A percentile compares a stretch with the other conserved stretches of the same genome.
These are phyloP conservation scores for Symbiodinium natans DNA, from an alignment of 73 alveolate genomes.

Conservation along the genomic window DNA sequence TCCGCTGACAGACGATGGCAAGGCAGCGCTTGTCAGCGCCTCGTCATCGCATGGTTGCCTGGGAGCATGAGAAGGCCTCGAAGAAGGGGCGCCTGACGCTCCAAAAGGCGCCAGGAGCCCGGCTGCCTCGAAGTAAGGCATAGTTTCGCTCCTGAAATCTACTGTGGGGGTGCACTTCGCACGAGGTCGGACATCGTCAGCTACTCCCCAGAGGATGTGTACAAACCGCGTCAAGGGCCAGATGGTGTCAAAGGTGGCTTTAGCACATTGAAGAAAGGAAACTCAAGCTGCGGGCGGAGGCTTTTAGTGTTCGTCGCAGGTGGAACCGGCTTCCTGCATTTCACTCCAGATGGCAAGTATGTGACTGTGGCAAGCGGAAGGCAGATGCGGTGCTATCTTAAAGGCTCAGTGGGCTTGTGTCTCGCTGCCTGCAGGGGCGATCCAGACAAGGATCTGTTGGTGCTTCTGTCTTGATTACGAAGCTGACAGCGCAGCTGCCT, in stretches of 20 bases:
- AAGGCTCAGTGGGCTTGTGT: neutral
- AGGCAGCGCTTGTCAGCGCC: neutral
- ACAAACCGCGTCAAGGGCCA: conserved; percentile 90
- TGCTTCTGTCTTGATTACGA: neutral
- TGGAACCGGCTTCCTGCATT: conserved; percentile 85
- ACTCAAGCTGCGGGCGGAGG: neutral
- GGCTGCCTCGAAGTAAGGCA: too few species aligned
- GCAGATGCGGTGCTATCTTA: neutral
- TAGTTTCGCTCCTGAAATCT: neutral
- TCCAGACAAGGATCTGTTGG: conserved; percentile 81
- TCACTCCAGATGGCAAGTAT: conserved; percentile 88
- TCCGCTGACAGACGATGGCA: conserved; percentile 89
- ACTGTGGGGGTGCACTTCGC: neutral
- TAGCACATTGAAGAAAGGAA: neutral
- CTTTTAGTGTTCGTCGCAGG: neutral
- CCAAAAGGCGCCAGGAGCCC: conserved; percentile 51
- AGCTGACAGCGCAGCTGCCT: neutral
- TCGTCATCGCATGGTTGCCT: neutral
- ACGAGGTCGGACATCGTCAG: conserved; percentile 69
- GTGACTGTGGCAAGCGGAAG: conserved; percentile 93
- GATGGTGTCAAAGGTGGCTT: conserved; percentile 66
- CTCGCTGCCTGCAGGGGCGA: conserved; percentile 54
- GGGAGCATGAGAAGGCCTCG: conserved; percentile 57
- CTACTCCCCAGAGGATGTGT: conserved; percentile 53
- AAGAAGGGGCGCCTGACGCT: conserved; percentile 85